Conservation (phyloP, 257 asterid species). For the Asclepias syriaca region DNA sequence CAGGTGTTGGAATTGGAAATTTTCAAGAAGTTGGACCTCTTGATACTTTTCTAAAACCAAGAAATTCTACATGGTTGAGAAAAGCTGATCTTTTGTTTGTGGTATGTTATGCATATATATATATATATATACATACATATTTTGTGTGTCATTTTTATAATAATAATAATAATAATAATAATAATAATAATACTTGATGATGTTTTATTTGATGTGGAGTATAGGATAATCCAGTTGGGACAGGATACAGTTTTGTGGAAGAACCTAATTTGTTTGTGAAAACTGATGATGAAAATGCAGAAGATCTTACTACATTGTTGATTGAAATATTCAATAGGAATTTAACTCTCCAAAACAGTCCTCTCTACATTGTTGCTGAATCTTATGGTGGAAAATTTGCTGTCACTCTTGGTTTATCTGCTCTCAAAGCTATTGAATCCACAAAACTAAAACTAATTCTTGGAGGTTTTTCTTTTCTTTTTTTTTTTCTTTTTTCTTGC, state of each 20-base stretch:
- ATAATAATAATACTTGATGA: too few species aligned
- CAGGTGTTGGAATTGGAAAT: conserved; percentile 92
- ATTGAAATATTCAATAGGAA: conserved; percentile 58
- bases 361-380: conserved; percentile 81
- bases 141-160: too few species aligned
- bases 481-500: background rate
- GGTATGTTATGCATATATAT: conserved; percentile 25
- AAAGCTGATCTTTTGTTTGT: conserved; percentile 93
- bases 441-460: conserved; percentile 69
- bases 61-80: conserved; percentile 83
- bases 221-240: conserved; percentile 96
- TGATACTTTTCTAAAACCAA: conserved; percentile 62
- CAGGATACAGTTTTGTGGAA: conserved; percentile 94
- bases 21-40: conserved; percentile 91
- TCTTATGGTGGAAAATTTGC: conserved; percentile 95
- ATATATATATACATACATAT: too few species aligned
- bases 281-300: conserved; percentile 79
- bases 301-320: conserved; percentile 69
- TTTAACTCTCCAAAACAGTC: conserved; percentile 56
- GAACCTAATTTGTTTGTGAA: conserved; percentile 55
- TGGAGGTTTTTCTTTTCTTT: conserved; percentile 45
- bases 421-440: conserved; percentile 55
- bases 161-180: too few species aligned
- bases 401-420: conserved; percentile 82
- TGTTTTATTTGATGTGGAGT: background rate